Percentiles rank a stretch among this genome's conserved stretches.
These are phyloP conservation scores for Rhizoctonia solani DNA, from an alignment of 1,284 basidiomycete genomes.

Conservation along the genomic window DNA sequence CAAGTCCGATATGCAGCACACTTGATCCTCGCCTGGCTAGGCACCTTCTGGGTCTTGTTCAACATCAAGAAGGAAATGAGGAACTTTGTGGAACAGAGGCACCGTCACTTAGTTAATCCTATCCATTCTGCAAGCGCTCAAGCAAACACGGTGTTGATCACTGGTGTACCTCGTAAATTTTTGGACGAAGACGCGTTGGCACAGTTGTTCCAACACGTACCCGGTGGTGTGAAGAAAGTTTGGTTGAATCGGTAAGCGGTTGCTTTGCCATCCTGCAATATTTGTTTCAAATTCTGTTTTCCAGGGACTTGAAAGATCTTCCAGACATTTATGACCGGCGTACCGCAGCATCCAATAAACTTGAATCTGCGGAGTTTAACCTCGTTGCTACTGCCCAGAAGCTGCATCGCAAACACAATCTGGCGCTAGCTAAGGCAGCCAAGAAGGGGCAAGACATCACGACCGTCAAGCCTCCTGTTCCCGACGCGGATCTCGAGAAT, in stretches of 20 bases:
- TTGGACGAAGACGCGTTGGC: conserved; percentile 63
- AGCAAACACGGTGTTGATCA: conserved; percentile 77
- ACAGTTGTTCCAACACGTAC: conserved; percentile 68
- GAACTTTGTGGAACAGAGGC: conserved; percentile 67
- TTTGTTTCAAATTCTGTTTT: conserved; percentile 35
- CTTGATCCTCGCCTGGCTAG: conserved; percentile 48
- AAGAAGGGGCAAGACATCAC: conserved; percentile 37
- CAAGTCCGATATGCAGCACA: conserved; percentile 53
- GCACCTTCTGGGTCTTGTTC: conserved; percentile 67
- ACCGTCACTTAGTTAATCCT: conserved; percentile 67
- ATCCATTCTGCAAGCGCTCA: conserved; percentile 67
- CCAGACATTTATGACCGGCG: conserved; percentile 66
- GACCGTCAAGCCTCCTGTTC: conserved; percentile 25
- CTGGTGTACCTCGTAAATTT: conserved; percentile 67
- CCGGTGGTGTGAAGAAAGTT: conserved; percentile 75
- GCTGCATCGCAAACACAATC: conserved; percentile 43
- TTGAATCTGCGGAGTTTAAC: conserved; percentile 65
- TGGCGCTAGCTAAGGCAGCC: conserved; percentile 43
- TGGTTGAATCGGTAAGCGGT: conserved; percentile 66
- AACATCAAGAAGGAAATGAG: conserved; percentile 68
- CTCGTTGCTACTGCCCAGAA: conserved; percentile 60
- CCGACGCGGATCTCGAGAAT: conserved; percentile 40
- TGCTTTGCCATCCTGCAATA: not conserved
- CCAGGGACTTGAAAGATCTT: conserved; percentile 59
- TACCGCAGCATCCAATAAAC: conserved; percentile 58